phyloP scores from a whole-genome alignment of 169 alveolate genomes.

The Amoebophrya sp. region DNA sequence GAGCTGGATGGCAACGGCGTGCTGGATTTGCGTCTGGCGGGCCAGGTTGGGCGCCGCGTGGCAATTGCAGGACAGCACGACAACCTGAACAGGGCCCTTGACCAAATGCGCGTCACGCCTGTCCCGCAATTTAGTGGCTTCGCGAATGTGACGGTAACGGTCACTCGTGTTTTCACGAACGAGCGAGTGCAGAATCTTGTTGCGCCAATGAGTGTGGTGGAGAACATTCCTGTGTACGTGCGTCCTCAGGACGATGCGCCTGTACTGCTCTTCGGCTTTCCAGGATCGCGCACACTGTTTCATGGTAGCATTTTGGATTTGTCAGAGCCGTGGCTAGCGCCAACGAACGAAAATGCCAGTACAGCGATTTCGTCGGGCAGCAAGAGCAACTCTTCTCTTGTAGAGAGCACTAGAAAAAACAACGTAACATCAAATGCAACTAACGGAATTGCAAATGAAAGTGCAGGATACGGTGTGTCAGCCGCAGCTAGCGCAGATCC shows the following conservation, averaged over 20 bases:
- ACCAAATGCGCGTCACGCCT: not conserved
- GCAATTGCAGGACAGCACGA: not conserved
- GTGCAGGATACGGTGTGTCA: not conserved
- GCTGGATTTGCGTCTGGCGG: not conserved
- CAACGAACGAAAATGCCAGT: too few species aligned
- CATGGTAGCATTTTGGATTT: not conserved
- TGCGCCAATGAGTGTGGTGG: not conserved
- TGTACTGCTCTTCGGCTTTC: not conserved
- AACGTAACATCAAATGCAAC: not conserved
- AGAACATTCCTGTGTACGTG: not conserved
- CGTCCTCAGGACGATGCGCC: not conserved
- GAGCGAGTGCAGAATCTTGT: not conserved
- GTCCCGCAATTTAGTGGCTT: not conserved
- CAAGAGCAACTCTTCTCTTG: too few species aligned
- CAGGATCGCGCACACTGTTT: not conserved
- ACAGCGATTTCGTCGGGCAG: too few species aligned
- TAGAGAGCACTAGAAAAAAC: not conserved
- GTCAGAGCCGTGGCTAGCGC: slow-evolving; percentile 5
- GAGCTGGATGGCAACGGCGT: not conserved
- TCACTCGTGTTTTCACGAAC: not conserved
- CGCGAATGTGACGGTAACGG: not conserved
- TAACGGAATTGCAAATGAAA: not conserved
- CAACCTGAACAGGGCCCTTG: slow-evolving; percentile 22
- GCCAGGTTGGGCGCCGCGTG: not conserved
- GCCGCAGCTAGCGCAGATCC: too few species aligned